phyloP scores from a whole-genome alignment of 306 rosid species.

The Coriaria nepalensis region DNA sequence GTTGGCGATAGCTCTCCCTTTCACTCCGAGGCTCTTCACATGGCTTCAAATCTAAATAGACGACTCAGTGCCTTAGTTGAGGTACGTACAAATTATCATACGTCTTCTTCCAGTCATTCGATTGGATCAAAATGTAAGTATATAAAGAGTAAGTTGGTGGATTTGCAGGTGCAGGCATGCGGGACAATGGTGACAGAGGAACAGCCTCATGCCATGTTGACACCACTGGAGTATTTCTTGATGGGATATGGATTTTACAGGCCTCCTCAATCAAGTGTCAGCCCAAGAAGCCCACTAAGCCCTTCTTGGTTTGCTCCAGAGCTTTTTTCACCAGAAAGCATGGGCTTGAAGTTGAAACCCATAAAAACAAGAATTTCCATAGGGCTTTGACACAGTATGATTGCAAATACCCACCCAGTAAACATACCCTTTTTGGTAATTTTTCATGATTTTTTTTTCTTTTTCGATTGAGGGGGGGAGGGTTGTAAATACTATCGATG shows the following conservation, averaged over 20 bases:
- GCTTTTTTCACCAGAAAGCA: conserved; percentile 93
- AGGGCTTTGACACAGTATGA: conserved; percentile 14
- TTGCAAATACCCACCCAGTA: conserved; percentile 5
- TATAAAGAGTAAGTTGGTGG: neutral
- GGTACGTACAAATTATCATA: conserved; percentile 26
- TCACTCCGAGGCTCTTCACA: conserved; percentile 70
- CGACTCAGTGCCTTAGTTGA: conserved; percentile 85
- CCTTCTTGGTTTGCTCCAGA: conserved; percentile 87
- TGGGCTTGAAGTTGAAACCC: conserved; percentile 98
- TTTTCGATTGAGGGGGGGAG: conserved; percentile 1
- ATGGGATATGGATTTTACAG: conserved; percentile 87
- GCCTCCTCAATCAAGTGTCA: conserved; percentile 57
- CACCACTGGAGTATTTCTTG: conserved; percentile 82
- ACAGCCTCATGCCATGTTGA: conserved; percentile 95
- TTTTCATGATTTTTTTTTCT: too few species aligned
- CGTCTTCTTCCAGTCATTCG: neutral
- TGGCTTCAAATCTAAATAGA: conserved; percentile 74
- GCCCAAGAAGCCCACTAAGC: conserved; percentile 91
- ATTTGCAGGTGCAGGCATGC: conserved; percentile 81
- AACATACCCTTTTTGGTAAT: conserved; percentile 1
- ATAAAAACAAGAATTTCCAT: conserved; percentile 61
- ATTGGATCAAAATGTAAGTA: too few species aligned
- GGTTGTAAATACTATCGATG: conserved; percentile 17
- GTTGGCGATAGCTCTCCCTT: conserved; percentile 84
- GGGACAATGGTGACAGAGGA: conserved; percentile 98